These are phyloP conservation scores for Erysimum cheiranthoides DNA, from an alignment of 345 rosid genomes.

Conservation along the genomic window DNA sequence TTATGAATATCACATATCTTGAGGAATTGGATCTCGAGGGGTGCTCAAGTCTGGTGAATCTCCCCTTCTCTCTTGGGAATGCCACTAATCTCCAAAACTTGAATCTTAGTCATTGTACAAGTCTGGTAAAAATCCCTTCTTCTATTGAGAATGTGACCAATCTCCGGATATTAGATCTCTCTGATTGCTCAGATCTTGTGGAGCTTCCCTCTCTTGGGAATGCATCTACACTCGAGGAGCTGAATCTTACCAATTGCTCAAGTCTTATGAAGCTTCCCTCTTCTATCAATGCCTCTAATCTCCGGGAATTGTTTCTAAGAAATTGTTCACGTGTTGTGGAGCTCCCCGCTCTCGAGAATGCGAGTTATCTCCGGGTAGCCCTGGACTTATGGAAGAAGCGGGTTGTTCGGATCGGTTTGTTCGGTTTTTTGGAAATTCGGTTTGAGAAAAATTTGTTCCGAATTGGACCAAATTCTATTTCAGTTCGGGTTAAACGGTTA, in stretches of 20 bases:
- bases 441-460: too few species aligned
- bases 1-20: too few species aligned
- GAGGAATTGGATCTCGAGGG: too few species aligned
- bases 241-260: neutral
- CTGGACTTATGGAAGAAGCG: too few species aligned
- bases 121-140: neutral
- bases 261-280: neutral
- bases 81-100: fast-evolving
- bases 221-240: fast-evolving
- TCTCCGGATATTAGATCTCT: neutral
- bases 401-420: too few species aligned
- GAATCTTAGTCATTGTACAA: fast-evolving
- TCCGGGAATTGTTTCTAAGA: fast-evolving
- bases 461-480: too few species aligned
- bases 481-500: too few species aligned
- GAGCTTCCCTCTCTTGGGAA: neutral
- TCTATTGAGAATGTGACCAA: neutral
- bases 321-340: neutral
- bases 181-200: fast-evolving
- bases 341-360: neutral
- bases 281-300: neutral
- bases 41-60: conserved; percentile 15
- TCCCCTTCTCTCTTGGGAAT: neutral
- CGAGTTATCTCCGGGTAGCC: neutral
- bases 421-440: too few species aligned